Percentiles rank a stretch among this genome's conserved stretches.
These are phyloP conservation scores for Komagataea norvegica DNA, from an alignment of 1,139 yeast species.

Conservation along the genomic window DNA sequence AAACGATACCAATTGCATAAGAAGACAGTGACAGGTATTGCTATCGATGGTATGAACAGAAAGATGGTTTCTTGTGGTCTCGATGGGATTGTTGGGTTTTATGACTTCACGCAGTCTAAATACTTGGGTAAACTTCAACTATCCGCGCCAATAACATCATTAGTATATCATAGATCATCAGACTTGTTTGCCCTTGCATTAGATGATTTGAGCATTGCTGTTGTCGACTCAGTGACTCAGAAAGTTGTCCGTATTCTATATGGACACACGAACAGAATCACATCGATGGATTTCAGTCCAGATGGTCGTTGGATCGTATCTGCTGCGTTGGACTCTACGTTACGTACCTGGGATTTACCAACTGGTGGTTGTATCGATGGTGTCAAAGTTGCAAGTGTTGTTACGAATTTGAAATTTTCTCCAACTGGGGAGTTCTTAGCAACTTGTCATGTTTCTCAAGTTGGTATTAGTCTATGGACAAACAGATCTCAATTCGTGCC, in stretches of 20 bases:
- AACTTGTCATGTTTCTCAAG: conserved; percentile 86
- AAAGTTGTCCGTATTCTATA: conserved; percentile 79
- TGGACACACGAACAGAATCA: conserved; percentile 89
- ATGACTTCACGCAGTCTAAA: conserved; percentile 72
- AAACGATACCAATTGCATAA: conserved; percentile 63
- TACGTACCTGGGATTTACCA: conserved; percentile 97
- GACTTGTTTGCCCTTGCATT: conserved; percentile 82
- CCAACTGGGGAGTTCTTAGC: conserved; percentile 91
- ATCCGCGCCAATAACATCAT: conserved; percentile 70
- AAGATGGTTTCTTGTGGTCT: conserved; percentile 83
- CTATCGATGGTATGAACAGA: conserved; percentile 85
- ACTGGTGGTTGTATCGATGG: conserved; percentile 98
- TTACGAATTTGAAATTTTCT: conserved; percentile 74
- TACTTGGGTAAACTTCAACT: conserved; percentile 64
- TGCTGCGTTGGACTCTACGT: conserved; percentile 77
- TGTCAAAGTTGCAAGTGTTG: conserved; percentile 69
- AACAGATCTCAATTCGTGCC: conserved; percentile 77
- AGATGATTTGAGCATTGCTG: conserved; percentile 81
- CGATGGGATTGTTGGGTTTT: conserved; percentile 86
- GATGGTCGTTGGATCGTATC: conserved; percentile 96
- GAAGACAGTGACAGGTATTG: conserved; percentile 82
- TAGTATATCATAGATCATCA: conserved; percentile 76
- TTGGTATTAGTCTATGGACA: conserved; percentile 91
- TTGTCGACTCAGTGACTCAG: conserved; percentile 78
- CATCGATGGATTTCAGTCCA: conserved; percentile 86